Base-by-base conservation (phyloP, 202 grass and related monocot genomes). In the Eragrostis tef region DNA sequence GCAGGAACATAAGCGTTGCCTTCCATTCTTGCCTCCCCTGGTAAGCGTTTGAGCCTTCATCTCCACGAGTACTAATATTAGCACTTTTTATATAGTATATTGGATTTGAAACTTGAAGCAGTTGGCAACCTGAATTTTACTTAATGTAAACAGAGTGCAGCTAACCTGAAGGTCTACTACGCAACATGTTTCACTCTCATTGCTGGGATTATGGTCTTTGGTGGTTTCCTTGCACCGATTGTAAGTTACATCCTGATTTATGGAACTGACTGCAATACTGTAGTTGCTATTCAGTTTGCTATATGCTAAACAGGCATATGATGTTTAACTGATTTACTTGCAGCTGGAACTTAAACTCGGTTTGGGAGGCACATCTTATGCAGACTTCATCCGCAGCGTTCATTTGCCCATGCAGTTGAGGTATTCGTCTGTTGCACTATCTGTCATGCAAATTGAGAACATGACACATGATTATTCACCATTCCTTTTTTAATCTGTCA, bases 321-420 rank as follows among this genome's bases (percentile, higher is more conserved):
- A 14, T 73, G 42, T 19, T 36, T 81, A 57, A 70, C 61, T 83
- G 74, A 51, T 51, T 6, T 79, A 44, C 83, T 86, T 87, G 53
- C 88, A 99, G 96, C 87, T 99, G 63, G 96, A 99, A 85, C 96
- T 99, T 93, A 99, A 90, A 87, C 90, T 99, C 24, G 96, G 96
- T 82, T 1, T 96, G 78, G 96, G 96, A 45, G 96, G 96, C 44
- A 99, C 96, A 76, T 93, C 93, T 76, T 99, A 99, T 80, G 91
- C 81, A 66, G 97, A 99, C 43, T 99, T 99, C 64, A 99, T 99
- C 66, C 86, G 51, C 50, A 92, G 59, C 16, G 70, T 99, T 77
- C 97, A 96, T 91, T 84, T 99, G 81, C 96, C 96, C 3, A 99
- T 96, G 96, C 96, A 99, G 85, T 78, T 99, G 53, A 99, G 96